Percentiles rank a stretch among this genome's conserved stretches.
Evolutionary conservation across 2,329 filamentous ascomycete genomes (phyloP).

Genomic region (Penicillium crustosum): DNA sequence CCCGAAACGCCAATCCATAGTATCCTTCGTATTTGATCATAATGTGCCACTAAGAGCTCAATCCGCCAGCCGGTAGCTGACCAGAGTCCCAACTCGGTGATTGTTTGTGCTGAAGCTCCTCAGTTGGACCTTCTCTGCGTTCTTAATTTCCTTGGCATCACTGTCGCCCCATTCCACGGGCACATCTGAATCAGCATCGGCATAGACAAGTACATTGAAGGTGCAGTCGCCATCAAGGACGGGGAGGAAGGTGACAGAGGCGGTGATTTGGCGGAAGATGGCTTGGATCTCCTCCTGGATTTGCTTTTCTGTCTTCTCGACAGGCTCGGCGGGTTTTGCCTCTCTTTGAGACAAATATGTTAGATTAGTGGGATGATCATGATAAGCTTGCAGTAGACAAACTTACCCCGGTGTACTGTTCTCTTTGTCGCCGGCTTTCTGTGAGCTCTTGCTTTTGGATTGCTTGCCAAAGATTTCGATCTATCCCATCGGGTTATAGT

Average conservation of each 20-base stretch:
- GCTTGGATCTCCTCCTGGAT: constrained; percentile 96
- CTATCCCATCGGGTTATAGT: constrained; percentile 32
- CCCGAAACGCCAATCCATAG: constrained; percentile 26
- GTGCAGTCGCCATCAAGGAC: constrained; percentile 94
- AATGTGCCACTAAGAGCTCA: constrained; percentile 23
- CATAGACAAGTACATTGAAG: constrained; percentile 97
- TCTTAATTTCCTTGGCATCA: constrained; percentile 93
- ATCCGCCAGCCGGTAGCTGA: constrained; percentile 72
- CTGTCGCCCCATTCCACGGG: constrained; percentile 98
- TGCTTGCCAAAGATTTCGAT: constrained; percentile 58
- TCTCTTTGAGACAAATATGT: constrained; percentile 27
- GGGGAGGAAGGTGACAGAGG: constrained; percentile 92
- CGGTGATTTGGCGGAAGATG: constrained; percentile 96
- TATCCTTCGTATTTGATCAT: constrained; percentile 26
- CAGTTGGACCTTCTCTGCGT: constrained; percentile 92
- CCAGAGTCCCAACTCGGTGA: constrained; percentile 90
- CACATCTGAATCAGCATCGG: constrained; percentile 93
- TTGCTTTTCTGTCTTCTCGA: constrained; percentile 85
- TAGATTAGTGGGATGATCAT: neutral
- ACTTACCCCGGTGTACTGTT: constrained; percentile 61
- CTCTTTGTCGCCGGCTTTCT: constrained; percentile 63
- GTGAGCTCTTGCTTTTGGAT: constrained; percentile 51
- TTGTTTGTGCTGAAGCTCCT: constrained; percentile 94
- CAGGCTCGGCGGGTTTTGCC: constrained; percentile 29
- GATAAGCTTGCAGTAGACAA: too few relatives aligned